phyloP scores from a whole-genome alignment of 2,329 filamentous ascomycete genomes.

The Ceratocystis papillata region DNA sequence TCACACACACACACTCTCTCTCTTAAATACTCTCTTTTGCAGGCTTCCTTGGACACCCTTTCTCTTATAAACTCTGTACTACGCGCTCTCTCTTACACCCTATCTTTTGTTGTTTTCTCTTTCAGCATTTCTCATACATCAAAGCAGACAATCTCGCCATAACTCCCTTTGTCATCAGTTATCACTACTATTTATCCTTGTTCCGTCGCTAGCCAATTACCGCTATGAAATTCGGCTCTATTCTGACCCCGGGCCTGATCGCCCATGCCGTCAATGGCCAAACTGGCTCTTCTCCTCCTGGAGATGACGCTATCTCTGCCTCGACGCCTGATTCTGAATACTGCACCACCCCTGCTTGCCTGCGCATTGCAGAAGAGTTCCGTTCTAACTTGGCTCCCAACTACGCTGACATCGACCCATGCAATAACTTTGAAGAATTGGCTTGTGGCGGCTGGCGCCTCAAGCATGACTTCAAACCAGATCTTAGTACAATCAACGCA shows the following conservation, averaged over 20 bases:
- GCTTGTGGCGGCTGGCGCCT: slow-evolving; percentile 58
- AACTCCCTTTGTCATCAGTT: too few species aligned
- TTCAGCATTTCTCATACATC: too few species aligned
- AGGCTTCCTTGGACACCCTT: too few species aligned
- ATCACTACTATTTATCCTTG: too few species aligned
- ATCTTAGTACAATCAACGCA: slow-evolving; percentile 51
- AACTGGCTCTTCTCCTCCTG: not conserved
- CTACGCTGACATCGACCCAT: slow-evolving; percentile 54
- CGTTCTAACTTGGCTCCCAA: slow-evolving; percentile 31
- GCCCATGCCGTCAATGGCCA: not conserved
- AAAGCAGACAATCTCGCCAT: too few species aligned
- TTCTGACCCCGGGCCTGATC: not conserved
- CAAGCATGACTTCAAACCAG: slow-evolving; percentile 53
- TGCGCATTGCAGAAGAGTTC: slow-evolving; percentile 31
- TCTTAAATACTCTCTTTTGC: too few species aligned
- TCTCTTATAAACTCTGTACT: too few species aligned
- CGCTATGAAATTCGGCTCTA: not conserved
- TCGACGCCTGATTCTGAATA: not conserved
- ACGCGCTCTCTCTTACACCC: too few species aligned
- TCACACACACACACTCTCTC: too few species aligned
- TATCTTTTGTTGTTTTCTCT: too few species aligned
- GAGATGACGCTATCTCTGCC: not conserved
- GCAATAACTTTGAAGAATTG: slow-evolving; percentile 56
- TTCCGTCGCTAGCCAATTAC: too few species aligned
- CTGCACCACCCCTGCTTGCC: slow-evolving; percentile 29